These are phyloP conservation scores for Dictyostelium intermedium DNA, from an alignment of 78 protist species.

Conservation along the genomic window DNA sequence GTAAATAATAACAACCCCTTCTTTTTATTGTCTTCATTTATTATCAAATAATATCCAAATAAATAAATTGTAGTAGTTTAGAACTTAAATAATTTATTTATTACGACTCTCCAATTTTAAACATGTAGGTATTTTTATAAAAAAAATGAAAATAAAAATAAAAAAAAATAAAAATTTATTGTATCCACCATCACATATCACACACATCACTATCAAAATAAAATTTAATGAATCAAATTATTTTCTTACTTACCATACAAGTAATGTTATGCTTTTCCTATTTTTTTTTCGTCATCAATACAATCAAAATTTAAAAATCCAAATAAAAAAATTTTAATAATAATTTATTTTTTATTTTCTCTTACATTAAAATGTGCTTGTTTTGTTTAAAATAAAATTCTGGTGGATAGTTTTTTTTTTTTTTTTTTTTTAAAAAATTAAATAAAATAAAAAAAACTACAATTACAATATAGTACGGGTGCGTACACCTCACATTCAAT, in stretches of 20 bases:
- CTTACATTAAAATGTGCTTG: neutral
- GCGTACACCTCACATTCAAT: conserved; percentile 5
- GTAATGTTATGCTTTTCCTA: neutral
- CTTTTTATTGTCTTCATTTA: neutral
- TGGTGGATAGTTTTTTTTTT: neutral
- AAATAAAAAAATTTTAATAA: neutral
- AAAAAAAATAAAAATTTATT: no score
- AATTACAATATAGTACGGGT: neutral
- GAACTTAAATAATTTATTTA: neutral
- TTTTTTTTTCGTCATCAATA: neutral
- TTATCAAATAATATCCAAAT: neutral
- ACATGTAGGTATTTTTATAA: neutral
- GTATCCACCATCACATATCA: neutral
- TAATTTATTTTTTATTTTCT: neutral
- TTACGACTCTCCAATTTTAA: neutral
- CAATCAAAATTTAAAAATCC: neutral
- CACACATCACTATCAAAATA: neutral
- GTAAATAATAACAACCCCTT: neutral
- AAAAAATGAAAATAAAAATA: no score
- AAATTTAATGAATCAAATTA: neutral
- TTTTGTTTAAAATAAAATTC: neutral
- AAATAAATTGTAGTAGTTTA: neutral
- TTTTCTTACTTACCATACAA: neutral
- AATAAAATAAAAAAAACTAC: neutral
- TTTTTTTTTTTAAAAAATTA: neutral